These are phyloP conservation scores for Albugo candida DNA, from an alignment of 352 stramenopile genomes.

Conservation along the genomic window DNA sequence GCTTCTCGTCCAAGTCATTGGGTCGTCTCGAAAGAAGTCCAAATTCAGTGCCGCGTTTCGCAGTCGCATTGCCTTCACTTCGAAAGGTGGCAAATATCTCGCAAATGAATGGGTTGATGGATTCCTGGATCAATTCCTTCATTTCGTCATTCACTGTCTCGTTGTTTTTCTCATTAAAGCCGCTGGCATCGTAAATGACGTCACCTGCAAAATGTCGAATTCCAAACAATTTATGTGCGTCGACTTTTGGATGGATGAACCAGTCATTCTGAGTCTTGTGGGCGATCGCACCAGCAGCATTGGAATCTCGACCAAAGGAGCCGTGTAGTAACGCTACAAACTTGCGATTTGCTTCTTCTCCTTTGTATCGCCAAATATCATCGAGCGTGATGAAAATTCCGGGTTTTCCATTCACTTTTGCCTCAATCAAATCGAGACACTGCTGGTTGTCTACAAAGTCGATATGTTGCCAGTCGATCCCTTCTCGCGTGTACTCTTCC, in stretches of 20 bases:
- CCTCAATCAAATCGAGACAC: constrained; percentile 85
- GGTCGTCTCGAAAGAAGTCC: constrained; percentile 33
- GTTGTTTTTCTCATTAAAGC: constrained; percentile 98
- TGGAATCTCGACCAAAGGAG: constrained; percentile 54
- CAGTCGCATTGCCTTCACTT: too few species aligned
- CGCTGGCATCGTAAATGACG: constrained; percentile 92
- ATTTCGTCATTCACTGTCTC: constrained; percentile 91
- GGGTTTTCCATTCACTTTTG: constrained; percentile 72
- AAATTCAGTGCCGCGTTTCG: constrained; percentile 31
- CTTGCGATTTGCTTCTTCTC: constrained; percentile 82
- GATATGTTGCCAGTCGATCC: constrained; percentile 85
- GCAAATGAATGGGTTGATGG: constrained; percentile 59
- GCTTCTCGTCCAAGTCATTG: constrained; percentile 18
- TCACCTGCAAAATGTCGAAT: constrained; percentile 86
- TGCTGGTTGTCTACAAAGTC: constrained; percentile 88
- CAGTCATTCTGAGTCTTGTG: constrained; percentile 70
- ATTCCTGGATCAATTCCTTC: constrained; percentile 83
- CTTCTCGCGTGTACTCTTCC: constrained; percentile 93
- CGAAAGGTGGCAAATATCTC: constrained; percentile 45
- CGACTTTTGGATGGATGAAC: constrained; percentile 82
- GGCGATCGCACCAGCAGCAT: constrained; percentile 14
- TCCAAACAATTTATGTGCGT: constrained; percentile 73
- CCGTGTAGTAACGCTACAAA: constrained; percentile 79
- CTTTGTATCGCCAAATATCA: constrained; percentile 88
- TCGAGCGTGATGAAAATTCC: constrained; percentile 92